Evolutionary conservation across 352 stramenopile genomes (phyloP), one percentile per base, ranked within the genome.

Genomic region (Phytophthora quininea): DNA sequence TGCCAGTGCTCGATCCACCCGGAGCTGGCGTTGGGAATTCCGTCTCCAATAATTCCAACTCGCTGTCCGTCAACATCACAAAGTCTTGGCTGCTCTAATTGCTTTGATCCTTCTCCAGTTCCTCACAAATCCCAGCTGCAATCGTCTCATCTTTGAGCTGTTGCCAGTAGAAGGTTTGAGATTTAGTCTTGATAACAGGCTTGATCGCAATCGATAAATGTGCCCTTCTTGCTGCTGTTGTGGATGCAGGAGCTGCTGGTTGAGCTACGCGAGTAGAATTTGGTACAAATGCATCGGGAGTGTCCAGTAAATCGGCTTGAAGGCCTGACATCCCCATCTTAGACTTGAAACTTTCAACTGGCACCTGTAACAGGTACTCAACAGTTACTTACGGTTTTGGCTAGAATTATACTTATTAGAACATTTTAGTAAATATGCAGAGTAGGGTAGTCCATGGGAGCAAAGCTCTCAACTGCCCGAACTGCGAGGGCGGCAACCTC

Each of bases 101-200:
- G 24, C 32, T 76, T 31, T 74, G 67, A n/a, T n/a, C n/a, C n/a
- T n/a, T 79, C 11, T 93, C 85, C 3, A 91, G 77, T 32, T 93
- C 86, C 58, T 91, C 83, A 81, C 86, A 93, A 52, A 93, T 84
- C n/a, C 80, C 92, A 24, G 76, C 83, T 55, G 74, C 77, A 45
- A 93, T 91, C 2, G 70, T 60, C 37, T 93, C 80, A 3, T 62
- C 74, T 15, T 81, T 79, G 5, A 93, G 57, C 1, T 92, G 80
- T 52, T 93, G 86, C 86, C 86, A 93, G 43, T 93, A 93, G 29
- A 93, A 88, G 0, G 86, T 73, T 2, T 82, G 74, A 0, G 82
- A 92, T 2, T 79, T 88, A 6, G 82, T 64, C 58, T 90, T 92
- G 31, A 74, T 40, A 1, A 67, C 76, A 38, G 82, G 83, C 27